Base-by-base conservation (phyloP, 345 rosid species). In the Eutrema heterophyllum region DNA sequence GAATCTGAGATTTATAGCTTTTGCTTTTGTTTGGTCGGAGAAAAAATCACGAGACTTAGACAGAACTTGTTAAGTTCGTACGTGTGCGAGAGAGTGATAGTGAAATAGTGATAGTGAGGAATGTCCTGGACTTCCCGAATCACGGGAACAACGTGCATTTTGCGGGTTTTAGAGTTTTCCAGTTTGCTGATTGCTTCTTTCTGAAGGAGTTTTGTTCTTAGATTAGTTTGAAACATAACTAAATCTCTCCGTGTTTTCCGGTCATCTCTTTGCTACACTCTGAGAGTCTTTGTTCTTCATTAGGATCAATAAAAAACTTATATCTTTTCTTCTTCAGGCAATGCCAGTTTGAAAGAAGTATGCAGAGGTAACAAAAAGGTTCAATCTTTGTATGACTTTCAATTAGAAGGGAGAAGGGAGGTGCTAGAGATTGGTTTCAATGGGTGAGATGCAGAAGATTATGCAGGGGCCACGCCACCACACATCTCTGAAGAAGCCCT, bases 401-500 rank as follows among this genome's bases (percentile, higher is more conserved):
- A 67, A 51, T 53, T 49, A 75, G 67, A 91, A 88, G 88, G 7
- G 84, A 88, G 91, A 14, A 75, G 81, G 70, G 82, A 50, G 73
- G 67, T 74, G 72, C 65, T 65, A 6, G 41, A 49, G 40, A 16
- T 49, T 67, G 51, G 76, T 77, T 70, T 60, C 73, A 66, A 87
- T 90, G 93, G 90, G 94, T 45, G 96, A 84, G 76, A 60, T 78
- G 67, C 91, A 76, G 65, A 76, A 76, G 75, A 78, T 81, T 78
- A 74, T 89, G 56, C 82, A 85, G 9, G 90, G 88, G 29, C 52
- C 72, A 80, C 98, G 98, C 71, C 86, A 85, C 59, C 88, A 86
- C 49, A 72, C 86, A 70, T 87, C 86, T 52, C 58, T 83, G 74
- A 92, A 78, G 94, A 87, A 91, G 84, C 97, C 98, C 5, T 68